Evolutionary conservation across 306 rosid genomes (phyloP).

Genomic region (Casuarina cunninghamiana): DNA sequence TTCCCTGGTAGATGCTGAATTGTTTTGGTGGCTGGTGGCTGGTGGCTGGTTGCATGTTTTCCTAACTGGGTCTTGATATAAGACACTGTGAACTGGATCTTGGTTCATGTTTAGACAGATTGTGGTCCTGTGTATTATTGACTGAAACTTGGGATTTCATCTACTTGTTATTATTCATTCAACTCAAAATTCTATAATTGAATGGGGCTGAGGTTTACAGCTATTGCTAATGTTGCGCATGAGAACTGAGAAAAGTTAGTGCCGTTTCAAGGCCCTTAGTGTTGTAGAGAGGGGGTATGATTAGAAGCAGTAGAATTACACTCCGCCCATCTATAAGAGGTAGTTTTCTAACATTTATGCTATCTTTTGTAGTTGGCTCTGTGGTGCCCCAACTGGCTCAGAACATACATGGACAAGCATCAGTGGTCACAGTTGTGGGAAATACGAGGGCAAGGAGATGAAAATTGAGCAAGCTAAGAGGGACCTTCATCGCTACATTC

Average conservation of each 20-base stretch:
- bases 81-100: neutral
- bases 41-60: neutral
- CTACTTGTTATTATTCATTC: neutral
- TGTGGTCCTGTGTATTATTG: neutral
- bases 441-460: slow-evolving; percentile 18
- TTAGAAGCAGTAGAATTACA: neutral
- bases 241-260: neutral
- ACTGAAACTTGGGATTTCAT: neutral
- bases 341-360: neutral
- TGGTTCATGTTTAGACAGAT: neutral
- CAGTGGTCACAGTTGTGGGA: slow-evolving; percentile 38
- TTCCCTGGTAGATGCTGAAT: neutral
- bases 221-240: neutral
- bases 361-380: slow-evolving; percentile 41
- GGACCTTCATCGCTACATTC: slow-evolving; percentile 34
- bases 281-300: neutral
- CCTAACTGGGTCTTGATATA: neutral
- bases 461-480: slow-evolving; percentile 32
- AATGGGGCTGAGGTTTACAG: neutral
- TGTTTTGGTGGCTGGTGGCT: neutral
- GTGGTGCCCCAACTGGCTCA: slow-evolving; percentile 37
- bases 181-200: neutral
- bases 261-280: neutral
- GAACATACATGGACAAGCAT: slow-evolving; percentile 26
- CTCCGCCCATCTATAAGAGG: neutral